Conservation (phyloP, 2,329 filamentous ascomycete genomes). For the Didymella sp. region DNA sequence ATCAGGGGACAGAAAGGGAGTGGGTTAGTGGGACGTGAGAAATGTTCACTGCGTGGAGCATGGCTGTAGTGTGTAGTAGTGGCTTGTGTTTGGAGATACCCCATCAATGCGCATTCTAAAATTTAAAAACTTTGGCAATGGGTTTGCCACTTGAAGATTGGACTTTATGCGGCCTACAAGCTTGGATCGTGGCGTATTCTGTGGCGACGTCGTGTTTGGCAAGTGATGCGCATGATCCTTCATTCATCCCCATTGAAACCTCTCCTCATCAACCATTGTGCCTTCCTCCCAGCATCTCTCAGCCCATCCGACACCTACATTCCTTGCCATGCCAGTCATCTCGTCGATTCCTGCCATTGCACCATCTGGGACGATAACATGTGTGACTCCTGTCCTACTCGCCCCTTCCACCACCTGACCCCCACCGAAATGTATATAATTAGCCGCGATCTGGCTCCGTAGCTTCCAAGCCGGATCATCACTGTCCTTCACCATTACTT, state of each 20-base stretch:
- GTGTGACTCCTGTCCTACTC: constrained; percentile 67
- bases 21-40: constrained; percentile 10
- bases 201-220: background rate
- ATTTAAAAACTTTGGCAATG: too few species aligned
- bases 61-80: too few species aligned
- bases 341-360: constrained; percentile 51
- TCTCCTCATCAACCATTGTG: constrained; percentile 76
- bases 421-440: constrained; percentile 72
- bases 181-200: background rate
- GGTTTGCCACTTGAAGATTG: too few species aligned
- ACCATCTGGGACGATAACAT: constrained; percentile 67
- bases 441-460: constrained; percentile 57
- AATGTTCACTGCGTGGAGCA: too few species aligned
- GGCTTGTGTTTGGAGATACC: too few species aligned
- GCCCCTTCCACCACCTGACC: constrained; percentile 64
- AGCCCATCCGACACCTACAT: constrained; percentile 77
- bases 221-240: background rate
- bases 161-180: too few species aligned
- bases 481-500: constrained; percentile 24
- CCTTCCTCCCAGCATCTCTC: constrained; percentile 79
- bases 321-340: constrained; percentile 64
- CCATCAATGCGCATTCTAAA: too few species aligned
- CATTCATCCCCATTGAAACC: constrained; percentile 44
- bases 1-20: constrained; percentile 20
- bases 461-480: constrained; percentile 23